Base-by-base conservation (phyloP, 306 rosid species). In the Corylus avellana region DNA sequence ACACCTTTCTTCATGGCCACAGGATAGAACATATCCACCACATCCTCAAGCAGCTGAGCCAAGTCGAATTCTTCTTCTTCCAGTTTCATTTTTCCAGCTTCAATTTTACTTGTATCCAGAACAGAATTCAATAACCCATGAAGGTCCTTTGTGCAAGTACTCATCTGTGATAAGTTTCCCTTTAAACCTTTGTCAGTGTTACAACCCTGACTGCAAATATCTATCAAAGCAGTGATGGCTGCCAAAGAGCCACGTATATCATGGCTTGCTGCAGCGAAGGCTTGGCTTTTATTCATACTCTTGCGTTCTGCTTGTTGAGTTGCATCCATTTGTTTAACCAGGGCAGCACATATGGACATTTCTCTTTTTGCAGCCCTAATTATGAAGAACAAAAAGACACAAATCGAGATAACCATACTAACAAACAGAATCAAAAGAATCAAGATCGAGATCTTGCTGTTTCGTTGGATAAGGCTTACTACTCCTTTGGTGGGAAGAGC, bases 261-360 rank as follows among this genome's bases (percentile, higher is more conserved):
- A 74, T 74, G 77, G 6, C 29, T 74, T 12, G 67, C 77, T 9
- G 20, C 37, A 4, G 44, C 48, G 4, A 74, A 53, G 51, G 67
- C 77, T 3, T 44, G 25, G 7, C 35, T 74, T 55, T 74, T 74
- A 32, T 74, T 74, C 77, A 74, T 74, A 37, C 77, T 55, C 77
- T 74, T 74, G 6, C 77, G 50, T 25, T 74, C 77, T 18, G 77
- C 77, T 74, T 74, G 37, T 37, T 74, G 77, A 74, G 77, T 74
- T n/a, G 77, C 49, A 29, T 74, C 77, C 77, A 74, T 55, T 56
- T 74, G 77, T 74, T 74, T 74, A 18, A 74, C 17, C 1, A 74
- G 67, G 5, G 77, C 49, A 16, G 67, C 64, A 55, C 77, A 74
- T 37, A 74, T 25, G 67, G 10, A 37, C 70, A 75, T 58, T 46